Percentiles rank a stretch among this genome's conserved stretches.
phyloP scores from a whole-genome alignment of 2,329 filamentous ascomycete species.

The Colletotrichum ledebouriae region DNA sequence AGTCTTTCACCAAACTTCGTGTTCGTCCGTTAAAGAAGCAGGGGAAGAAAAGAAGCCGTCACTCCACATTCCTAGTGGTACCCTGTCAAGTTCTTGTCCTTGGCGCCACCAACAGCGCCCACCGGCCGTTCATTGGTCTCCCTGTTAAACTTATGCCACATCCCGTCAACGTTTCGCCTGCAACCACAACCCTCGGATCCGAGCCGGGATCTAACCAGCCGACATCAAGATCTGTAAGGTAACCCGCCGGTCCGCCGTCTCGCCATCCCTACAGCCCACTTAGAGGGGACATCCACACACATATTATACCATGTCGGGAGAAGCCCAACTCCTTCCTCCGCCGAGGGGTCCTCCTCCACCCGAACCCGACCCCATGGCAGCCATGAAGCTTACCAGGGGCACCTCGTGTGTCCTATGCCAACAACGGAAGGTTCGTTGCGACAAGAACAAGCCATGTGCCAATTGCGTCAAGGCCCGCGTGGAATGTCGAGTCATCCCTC shows the following conservation, averaged over 20 bases:
- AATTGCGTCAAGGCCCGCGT: conserved; percentile 75
- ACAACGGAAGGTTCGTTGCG: conserved; percentile 81
- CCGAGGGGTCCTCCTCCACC: conserved; percentile 44
- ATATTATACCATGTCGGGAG: conserved; percentile 43
- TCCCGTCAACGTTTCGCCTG: conserved; percentile 35
- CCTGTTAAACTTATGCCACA: conserved; percentile 31
- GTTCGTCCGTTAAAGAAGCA: conserved; percentile 1
- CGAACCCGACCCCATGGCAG: conserved; percentile 54
- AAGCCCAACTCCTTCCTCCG: conserved; percentile 43
- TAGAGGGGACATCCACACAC: conserved; percentile 34
- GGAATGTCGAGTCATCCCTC: conserved; percentile 71
- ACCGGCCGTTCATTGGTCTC: conserved; percentile 33
- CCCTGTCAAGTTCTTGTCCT: conserved; percentile 2
- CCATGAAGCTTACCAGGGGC: conserved; percentile 69
- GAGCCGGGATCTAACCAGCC: conserved; percentile 31
- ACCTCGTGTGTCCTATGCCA: conserved; percentile 80
- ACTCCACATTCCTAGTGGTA: neutral
- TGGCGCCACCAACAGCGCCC: conserved; percentile 9
- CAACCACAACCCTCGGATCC: conserved; percentile 39
- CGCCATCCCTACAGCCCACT: conserved; percentile 1
- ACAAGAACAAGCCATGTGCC: conserved; percentile 78
- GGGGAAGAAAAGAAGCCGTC: neutral
- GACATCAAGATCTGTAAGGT: conserved; percentile 32
- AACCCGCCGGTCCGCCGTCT: conserved; percentile 7
- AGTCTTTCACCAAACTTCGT: neutral